Base-by-base conservation (phyloP, 352 stramenopile species). In the Globisporangium rhizosaccharum region DNA sequence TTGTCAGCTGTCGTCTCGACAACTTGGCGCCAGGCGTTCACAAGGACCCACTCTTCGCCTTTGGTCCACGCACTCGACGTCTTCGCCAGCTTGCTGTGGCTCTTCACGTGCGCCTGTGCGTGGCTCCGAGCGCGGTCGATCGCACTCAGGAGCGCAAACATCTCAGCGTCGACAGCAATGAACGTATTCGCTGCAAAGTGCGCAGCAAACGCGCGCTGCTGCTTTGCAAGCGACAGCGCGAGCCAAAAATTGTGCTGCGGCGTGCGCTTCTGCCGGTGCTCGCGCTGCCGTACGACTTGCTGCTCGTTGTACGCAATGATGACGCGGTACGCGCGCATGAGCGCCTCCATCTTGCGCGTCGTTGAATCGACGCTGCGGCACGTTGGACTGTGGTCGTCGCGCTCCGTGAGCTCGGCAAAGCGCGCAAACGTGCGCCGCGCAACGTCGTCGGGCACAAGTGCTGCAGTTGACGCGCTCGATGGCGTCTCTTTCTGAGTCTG, bases 1-100 rank as follows among this genome's bases (percentile, higher is more conserved):
- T n/a, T 59, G n/a, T 57, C 14, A 26, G 44, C 23, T 23, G 23
- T 23, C 42, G n/a, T 15, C 6, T 59, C 42, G 10, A 46, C 18
- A 4, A 44, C 53, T 12, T 52, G 41, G 3, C 44, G 53, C 53
- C 53, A 59, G 17, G 44, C 42, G 7, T 11, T 28, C n/a, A 59
- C 42, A 2, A 59, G n/a, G 23, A 25, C 46, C 46, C 46, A 51
- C 6, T 20, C 6, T 9, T 51, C 46, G 46, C 46, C 46, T 18
- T 51, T 51, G 9, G 18, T 51, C 46, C 46, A 51, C 23, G 10
- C 46, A 20, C 46, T 51, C 10, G 20, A 17, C 3, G 18, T 36
- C 23, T 51, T 51, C n/a, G 11, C 14, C 17, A 20, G 41, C 39
- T 20, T 23, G 53, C 30, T 20, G 11, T 47, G 23, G 18, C 26